Conservation (phyloP, 2,329 filamentous ascomycete genomes). For the Cylindrodendrum hubeiense region DNA sequence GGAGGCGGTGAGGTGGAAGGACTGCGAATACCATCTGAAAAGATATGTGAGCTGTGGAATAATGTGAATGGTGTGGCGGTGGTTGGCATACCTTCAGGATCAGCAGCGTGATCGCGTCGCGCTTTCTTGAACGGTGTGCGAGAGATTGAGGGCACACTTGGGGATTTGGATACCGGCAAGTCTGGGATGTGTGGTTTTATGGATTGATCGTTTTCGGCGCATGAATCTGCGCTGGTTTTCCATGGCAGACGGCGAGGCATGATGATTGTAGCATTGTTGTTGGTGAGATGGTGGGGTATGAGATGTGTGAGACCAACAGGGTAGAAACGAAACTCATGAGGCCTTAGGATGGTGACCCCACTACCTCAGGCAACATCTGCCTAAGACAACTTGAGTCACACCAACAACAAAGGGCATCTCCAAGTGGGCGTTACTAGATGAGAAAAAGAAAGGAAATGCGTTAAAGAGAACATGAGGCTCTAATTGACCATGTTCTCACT, state of each 20-base stretch:
- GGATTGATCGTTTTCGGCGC: conserved; percentile 15
- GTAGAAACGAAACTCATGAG: no score
- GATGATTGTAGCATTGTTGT: conserved; percentile 2
- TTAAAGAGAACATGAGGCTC: no score
- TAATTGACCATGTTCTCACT: no score
- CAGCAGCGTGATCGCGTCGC: conserved; percentile 36
- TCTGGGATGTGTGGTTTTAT: conserved; percentile 25
- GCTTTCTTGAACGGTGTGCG: conserved; percentile 25
- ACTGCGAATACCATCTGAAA: conserved; percentile 46
- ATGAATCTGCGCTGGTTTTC: conserved; percentile 49
- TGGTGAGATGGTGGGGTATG: conserved; percentile 2
- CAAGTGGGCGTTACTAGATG: no score
- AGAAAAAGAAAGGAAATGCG: no score
- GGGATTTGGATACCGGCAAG: conserved; percentile 8
- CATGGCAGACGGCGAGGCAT: conserved; percentile 68
- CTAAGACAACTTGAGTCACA: no score
- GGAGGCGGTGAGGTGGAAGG: conserved; percentile 66
- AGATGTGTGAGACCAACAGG: background rate
- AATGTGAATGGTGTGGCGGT: background rate
- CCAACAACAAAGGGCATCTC: no score
- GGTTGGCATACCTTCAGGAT: conserved; percentile 40
- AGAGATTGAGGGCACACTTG: conserved; percentile 16
- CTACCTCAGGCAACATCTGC: no score
- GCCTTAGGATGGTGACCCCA: no score
- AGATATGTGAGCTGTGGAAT: background rate